phyloP scores from a whole-genome alignment of 2,329 filamentous ascomycete genomes.

The Sphaerostilbella broomeana region DNA sequence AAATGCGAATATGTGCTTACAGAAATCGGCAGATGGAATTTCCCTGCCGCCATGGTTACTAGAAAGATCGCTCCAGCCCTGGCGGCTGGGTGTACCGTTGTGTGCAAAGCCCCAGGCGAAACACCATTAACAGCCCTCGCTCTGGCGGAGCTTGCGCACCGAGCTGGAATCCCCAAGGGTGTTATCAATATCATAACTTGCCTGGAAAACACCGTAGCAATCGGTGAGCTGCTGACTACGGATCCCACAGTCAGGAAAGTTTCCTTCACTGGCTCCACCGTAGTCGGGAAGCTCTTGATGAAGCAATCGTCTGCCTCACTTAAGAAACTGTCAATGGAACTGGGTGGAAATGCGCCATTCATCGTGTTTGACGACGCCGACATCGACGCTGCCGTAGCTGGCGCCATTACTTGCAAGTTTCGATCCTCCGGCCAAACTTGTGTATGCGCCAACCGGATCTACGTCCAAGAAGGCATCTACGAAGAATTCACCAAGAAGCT shows the following conservation, averaged over 20 bases:
- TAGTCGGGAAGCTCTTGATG: constrained; percentile 71
- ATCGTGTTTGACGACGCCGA: constrained; percentile 97
- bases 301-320: constrained; percentile 77
- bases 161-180: constrained; percentile 83
- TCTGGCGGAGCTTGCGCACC: constrained; percentile 74
- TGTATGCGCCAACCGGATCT: constrained; percentile 81
- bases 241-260: constrained; percentile 77
- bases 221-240: constrained; percentile 72
- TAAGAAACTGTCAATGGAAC: constrained; percentile 79
- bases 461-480: constrained; percentile 72
- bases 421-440: constrained; percentile 93
- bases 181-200: constrained; percentile 87
- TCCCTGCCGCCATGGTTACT: constrained; percentile 71
- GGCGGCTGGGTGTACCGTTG: constrained; percentile 91
- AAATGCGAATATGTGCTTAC: not conserved
- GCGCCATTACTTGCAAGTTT: constrained; percentile 85
- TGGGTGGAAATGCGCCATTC: constrained; percentile 91
- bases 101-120: constrained; percentile 85
- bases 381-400: constrained; percentile 73
- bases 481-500: constrained; percentile 65
- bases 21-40: constrained; percentile 75
- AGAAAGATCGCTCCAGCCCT: constrained; percentile 67
- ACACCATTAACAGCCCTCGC: constrained; percentile 89
- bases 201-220: constrained; percentile 65
- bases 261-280: constrained; percentile 82